Evolutionary conservation across 108 stramenopile genomes (phyloP), one percentile per base, ranked within the genome.

Genomic region (Schizochytrium sp.): DNA sequence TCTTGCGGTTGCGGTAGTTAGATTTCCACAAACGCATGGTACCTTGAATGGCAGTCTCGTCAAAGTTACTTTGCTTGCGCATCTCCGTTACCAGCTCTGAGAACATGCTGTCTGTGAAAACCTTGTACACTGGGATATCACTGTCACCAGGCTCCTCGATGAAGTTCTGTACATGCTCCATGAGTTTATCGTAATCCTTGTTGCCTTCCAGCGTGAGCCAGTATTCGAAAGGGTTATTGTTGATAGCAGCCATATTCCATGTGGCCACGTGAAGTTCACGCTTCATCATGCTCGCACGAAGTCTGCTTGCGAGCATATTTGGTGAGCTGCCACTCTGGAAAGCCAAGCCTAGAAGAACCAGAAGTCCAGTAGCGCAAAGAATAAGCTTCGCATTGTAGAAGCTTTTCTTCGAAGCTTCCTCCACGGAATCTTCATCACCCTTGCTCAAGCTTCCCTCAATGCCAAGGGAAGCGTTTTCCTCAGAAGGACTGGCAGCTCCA

Each of bases 191-290:
- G n/a, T 83, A 7, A 64, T 91, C 89, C 7, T 46, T 2, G 57
- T 61, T n/a, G 72, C 42, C 17, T 40, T 89, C 89, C 44, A 64
- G 46, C 40, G 87, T 87, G 44, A 91, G 72, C 89, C 89, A 91
- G 89, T 91, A 91, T 56, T 91, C 91, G 69, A 89, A 91, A 55
- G 91, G 91, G 89, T 91, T 91, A 57, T 91, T 91, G 89, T 91
- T 91, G 83, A 91, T 91, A n/a, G 91, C 91, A 5, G 91, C 91
- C 38, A 91, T 89, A 61, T 91, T 91, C 91, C 91, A 91, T 8
- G 91, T 91, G 44, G 88, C 88, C 44, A 87, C 57, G 2, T 87
- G 49, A 5, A 90, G 38, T 10, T 87, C 87, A 53, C 53, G 47
- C 76, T 55, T 83, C 28, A 53, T 38, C 28, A 83, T 83, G 76